Evolutionary conservation across 2,329 filamentous ascomycete genomes (phyloP), one percentile per base, ranked within the genome.

Genomic region (Pestalotiopsis sp.): DNA sequence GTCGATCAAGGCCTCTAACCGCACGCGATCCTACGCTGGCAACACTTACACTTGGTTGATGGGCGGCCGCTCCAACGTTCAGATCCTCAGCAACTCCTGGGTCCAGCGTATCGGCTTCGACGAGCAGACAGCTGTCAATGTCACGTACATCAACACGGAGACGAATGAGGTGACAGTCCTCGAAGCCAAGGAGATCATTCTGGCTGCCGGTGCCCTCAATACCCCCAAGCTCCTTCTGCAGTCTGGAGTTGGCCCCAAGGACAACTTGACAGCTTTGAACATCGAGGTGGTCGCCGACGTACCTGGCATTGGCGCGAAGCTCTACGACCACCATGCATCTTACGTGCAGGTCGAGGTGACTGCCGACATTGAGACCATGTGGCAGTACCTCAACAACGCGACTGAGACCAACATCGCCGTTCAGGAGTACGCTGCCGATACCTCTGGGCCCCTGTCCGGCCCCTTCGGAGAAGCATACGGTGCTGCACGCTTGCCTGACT

Each of bases 141-240:
- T 61, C 27, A 61, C 11, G 3, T 61, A 61, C n/a, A 52, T 52
- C 9, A 52, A 52, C 45, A 52, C 45, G 5, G 20, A 61, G 27
- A 12, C n/a, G 11, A 61, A 61, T 17, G 58, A n/a, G 4, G n/a
- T 14, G 27, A 14, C 58, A 14, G 58, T 61, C 27, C 27, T 61
- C 9, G 27, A 31, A 11, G 58, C 58, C 58, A n/a, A 61, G 9
- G n/a, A 61, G 27, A n/a, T 61, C 58, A 61, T 61, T 61, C 11
- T 61, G 12, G n/a, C 11, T 11, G 58, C 11, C 4, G 58, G 58
- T 36, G 58, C 58, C 3, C 11, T 61, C 27, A 61, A 61, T 7
- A 61, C 58, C 9, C 58, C 58, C 58, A 61, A 61, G 58, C 58
- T 61, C 27, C 58, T 61, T 27, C 27, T 61, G 12, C 58, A 14